These are phyloP conservation scores for Solanum lycopersicoides DNA, from an alignment of 257 asterid genomes.

Conservation along the genomic window DNA sequence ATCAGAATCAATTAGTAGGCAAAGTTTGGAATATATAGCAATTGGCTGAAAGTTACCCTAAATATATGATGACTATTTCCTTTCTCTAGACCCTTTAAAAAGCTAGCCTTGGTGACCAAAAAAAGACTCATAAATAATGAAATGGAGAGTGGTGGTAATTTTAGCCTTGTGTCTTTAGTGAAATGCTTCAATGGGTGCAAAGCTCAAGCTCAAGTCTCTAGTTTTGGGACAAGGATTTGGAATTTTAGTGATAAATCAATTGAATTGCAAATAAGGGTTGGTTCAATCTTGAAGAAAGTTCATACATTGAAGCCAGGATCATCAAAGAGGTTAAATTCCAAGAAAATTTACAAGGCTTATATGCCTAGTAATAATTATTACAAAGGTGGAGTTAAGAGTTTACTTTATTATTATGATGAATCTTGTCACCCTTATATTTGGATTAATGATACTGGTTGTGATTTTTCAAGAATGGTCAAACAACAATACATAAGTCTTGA, in stretches of 20 bases:
- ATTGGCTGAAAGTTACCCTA: neutral
- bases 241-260: slow-evolving; percentile 54
- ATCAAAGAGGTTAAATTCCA: slow-evolving; percentile 58
- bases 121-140: neutral
- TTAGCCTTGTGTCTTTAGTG: slow-evolving; percentile 32
- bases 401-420: slow-evolving; percentile 71
- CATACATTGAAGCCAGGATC: slow-evolving; percentile 70
- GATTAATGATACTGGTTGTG: slow-evolving; percentile 64
- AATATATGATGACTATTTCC: neutral
- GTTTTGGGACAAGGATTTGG: slow-evolving; percentile 69
- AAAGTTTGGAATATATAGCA: neutral
- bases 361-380: slow-evolving; percentile 41
- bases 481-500: slow-evolving; percentile 81
- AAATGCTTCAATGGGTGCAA: slow-evolving; percentile 64
- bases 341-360: slow-evolving; percentile 68
- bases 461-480: slow-evolving; percentile 75
- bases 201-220: slow-evolving; percentile 50
- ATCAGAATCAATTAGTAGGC: neutral
- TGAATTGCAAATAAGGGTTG: slow-evolving; percentile 72
- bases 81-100: neutral
- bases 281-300: slow-evolving; percentile 62
- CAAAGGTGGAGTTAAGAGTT: slow-evolving; percentile 39
- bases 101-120: neutral
- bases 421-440: slow-evolving; percentile 89
- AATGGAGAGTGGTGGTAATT: slow-evolving; percentile 15